phyloP scores from a whole-genome alignment of 768 basidiomycete species.

The Boletus vinaceobasis region DNA sequence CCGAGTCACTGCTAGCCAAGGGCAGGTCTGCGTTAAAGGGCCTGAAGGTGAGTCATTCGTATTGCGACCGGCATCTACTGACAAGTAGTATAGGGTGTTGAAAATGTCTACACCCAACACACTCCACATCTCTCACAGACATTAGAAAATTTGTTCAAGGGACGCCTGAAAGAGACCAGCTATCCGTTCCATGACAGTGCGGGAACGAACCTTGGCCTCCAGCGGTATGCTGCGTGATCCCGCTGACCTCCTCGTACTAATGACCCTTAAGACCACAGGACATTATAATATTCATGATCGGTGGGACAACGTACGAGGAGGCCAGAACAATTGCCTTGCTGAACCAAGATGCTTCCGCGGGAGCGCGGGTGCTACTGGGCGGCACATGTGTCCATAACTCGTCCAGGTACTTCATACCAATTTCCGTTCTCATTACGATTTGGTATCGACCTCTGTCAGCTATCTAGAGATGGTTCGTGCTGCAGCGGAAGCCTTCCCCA shows the following conservation, averaged over 20 bases:
- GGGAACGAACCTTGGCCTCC: conserved; percentile 66
- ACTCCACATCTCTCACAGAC: conserved; percentile 91
- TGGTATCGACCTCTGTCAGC: conserved; percentile 37
- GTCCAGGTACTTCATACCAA: conserved; percentile 55
- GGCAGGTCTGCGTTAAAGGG: conserved; percentile 95
- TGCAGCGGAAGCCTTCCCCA: conserved; percentile 59
- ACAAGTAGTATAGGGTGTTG: conserved; percentile 69
- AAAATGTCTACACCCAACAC: conserved; percentile 99
- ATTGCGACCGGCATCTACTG: not conserved
- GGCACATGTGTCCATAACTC: conserved; percentile 97
- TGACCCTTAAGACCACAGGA: conserved; percentile 73
- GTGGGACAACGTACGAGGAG: conserved; percentile 96
- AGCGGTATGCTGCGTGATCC: conserved; percentile 45
- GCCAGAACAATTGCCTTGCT: conserved; percentile 79
- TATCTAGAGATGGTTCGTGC: conserved; percentile 87
- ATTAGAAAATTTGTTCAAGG: conserved; percentile 83
- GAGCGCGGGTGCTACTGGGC: conserved; percentile 80
- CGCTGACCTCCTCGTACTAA: not conserved
- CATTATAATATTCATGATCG: conserved; percentile 94
- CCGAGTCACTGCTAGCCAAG: conserved; percentile 89
- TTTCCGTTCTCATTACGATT: not conserved
- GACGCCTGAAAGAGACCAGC: conserved; percentile 78
- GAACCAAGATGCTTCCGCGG: conserved; percentile 74
- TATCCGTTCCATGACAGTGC: conserved; percentile 84
- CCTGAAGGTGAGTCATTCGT: conserved; percentile 62